Percentiles rank a stretch among this genome's conserved stretches.
phyloP scores from a whole-genome alignment of 2,329 filamentous ascomycete genomes.

The Calycina herbarum region DNA sequence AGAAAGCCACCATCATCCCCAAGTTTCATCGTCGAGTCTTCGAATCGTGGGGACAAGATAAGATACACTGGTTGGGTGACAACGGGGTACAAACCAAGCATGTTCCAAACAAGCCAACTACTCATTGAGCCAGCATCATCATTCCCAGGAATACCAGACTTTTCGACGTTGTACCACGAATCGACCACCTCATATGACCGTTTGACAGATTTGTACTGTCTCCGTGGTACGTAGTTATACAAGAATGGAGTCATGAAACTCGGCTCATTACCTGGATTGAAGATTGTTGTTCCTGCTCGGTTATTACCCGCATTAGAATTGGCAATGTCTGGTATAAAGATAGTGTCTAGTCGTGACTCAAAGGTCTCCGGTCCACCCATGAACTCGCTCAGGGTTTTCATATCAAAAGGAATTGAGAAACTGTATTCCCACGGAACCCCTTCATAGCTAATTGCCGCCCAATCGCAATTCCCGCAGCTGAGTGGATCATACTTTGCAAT shows the following conservation, averaged over 20 bases:
- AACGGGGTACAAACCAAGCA: constrained; percentile 54
- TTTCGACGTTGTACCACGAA: constrained; percentile 42
- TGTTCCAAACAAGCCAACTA: constrained; percentile 41
- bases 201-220: constrained; percentile 41
- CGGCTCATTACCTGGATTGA: constrained; percentile 57
- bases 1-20: constrained; percentile 38
- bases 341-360: constrained; percentile 46
- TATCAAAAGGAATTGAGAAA: constrained; percentile 51
- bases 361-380: constrained; percentile 53
- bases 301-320: constrained; percentile 19
- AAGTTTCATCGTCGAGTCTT: constrained; percentile 34
- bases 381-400: constrained; percentile 50
- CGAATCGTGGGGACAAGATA: constrained; percentile 51
- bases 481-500: constrained; percentile 43
- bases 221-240: constrained; percentile 49
- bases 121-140: constrained; percentile 10
- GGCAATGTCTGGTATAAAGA: constrained; percentile 47
- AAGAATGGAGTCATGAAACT: constrained; percentile 53
- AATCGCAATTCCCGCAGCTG: constrained; percentile 53
- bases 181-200: constrained; percentile 41
- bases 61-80: constrained; percentile 58
- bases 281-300: constrained; percentile 38
- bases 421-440: constrained; percentile 4
- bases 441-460: constrained; percentile 43
- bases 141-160: constrained; percentile 46